phyloP scores from a whole-genome alignment of 1,284 basidiomycete genomes.

The Cerioporus squamosus region DNA sequence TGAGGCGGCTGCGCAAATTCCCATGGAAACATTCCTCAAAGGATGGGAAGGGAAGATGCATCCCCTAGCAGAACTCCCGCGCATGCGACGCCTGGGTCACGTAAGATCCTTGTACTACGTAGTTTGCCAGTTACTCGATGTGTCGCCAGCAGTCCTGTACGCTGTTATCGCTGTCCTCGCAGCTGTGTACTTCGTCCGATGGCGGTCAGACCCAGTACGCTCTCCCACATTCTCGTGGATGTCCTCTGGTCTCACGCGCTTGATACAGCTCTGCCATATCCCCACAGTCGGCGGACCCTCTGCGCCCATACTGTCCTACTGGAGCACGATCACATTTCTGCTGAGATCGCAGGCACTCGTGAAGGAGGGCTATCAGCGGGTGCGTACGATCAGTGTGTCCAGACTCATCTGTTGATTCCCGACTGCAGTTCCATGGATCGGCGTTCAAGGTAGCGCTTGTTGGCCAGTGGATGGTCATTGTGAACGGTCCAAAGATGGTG shows the following conservation, averaged over 20 bases:
- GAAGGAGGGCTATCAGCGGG: conserved; percentile 37
- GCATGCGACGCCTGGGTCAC: too few species aligned
- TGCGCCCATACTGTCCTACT: conserved; percentile 40
- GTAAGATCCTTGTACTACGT: too few species aligned
- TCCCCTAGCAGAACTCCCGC: too few species aligned
- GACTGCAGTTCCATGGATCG: conserved; percentile 12
- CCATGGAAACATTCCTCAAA: too few species aligned
- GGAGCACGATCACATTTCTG: conserved; percentile 34
- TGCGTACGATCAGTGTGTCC: neutral
- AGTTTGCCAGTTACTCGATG: too few species aligned
- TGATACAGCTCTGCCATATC: conserved; percentile 23
- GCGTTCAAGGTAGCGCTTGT: conserved; percentile 41
- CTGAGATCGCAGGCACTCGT: conserved; percentile 37
- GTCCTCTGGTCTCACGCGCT: neutral
- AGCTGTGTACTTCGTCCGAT: neutral
- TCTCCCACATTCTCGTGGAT: neutral
- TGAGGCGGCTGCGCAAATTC: too few species aligned
- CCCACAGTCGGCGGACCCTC: conserved; percentile 40
- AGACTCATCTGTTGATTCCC: neutral
- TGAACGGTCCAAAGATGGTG: conserved; percentile 25
- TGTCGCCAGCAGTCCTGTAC: too few species aligned
- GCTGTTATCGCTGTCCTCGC: neutral
- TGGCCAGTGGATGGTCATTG: conserved; percentile 36
- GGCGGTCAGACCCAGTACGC: conserved; percentile 5
- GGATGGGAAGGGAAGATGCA: too few species aligned